Conservation (phyloP, 192 early-diverging fungal genomes). For the Gryganskiella cystojenkinii region DNA sequence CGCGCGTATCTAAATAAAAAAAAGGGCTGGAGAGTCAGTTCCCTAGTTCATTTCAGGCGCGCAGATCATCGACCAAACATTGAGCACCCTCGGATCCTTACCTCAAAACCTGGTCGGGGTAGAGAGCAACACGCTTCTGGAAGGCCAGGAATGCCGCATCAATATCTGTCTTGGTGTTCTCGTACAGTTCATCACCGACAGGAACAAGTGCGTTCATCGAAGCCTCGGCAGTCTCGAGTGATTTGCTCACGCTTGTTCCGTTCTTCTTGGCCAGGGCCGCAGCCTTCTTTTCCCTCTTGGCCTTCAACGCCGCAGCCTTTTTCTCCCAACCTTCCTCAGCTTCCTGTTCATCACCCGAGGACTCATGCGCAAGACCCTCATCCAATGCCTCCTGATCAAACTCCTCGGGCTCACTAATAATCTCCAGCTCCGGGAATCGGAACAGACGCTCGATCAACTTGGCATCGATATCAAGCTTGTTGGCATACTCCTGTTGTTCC, state of each 20-base stretch:
- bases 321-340: slow-evolving; percentile 52
- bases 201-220: slow-evolving; percentile 58
- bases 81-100: too few species aligned
- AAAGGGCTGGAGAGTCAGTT: background rate
- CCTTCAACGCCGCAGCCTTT: slow-evolving; percentile 36
- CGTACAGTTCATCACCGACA: slow-evolving; percentile 68
- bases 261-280: slow-evolving; percentile 35
- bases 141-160: slow-evolving; percentile 92
- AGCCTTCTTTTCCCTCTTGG: slow-evolving; percentile 31
- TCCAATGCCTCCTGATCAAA: slow-evolving; percentile 60
- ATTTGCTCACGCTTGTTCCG: slow-evolving; percentile 22
- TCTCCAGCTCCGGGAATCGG: slow-evolving; percentile 71
- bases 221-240: slow-evolving; percentile 27
- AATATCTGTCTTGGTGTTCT: slow-evolving; percentile 86
- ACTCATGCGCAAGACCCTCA: slow-evolving; percentile 54
- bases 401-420: slow-evolving; percentile 75
- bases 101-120: slow-evolving; percentile 90
- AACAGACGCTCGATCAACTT: slow-evolving; percentile 31
- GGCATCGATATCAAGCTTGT: slow-evolving; percentile 43
- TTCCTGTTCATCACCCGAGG: slow-evolving; percentile 48
- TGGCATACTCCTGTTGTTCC: slow-evolving; percentile 49
- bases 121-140: slow-evolving; percentile 80
- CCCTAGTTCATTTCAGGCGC: too few species aligned
- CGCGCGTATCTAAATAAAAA: slow-evolving; percentile 60
- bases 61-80: too few species aligned